Base-by-base conservation (phyloP, 2,329 filamentous ascomycete species). In the Ramularia collo-cygni region DNA sequence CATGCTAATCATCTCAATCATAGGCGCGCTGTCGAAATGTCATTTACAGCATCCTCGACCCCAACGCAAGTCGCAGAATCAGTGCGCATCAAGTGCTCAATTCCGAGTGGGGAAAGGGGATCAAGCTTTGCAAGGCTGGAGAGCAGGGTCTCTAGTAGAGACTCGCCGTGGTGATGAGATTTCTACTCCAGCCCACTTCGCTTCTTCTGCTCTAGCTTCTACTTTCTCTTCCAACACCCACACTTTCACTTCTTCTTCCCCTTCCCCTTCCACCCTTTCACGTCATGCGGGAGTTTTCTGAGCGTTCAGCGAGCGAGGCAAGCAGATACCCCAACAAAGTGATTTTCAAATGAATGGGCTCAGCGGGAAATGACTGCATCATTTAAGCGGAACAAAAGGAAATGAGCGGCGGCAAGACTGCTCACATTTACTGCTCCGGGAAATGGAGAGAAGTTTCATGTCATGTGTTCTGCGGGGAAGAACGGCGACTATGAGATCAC, bases 41-140 rank as follows among this genome's bases (percentile, higher is more conserved):
- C 57, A 95, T 98, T 61, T 98, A 98, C 68, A 96, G 89, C 15
- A 95, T 98, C 50, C 76, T 98, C 32, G 92, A 98, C 60, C 92
- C 92, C 19, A 95, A 95, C 62, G 88, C 92, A 17, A 78, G 78
- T 42, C 83, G 92, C 50, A 86, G 92, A 54, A 90, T 98, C 61
- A 95, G 88, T 19, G 90, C 92, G 43, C 90, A 89, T 28, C 92
- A 98, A 68, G 87, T 96, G 42, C 79, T 98, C 57, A 95, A 95
- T 66, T 96, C 90, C 4, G 92, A 98, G 70, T 98, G 92, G 92
- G 88, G 92, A 53, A 85, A 92, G 54, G 90, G 95, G 65, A 95
- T 96, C 66, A 94, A 89, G 68, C 76, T 96, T 42, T 98, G 92
- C 71, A 92, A 89, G 66, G 90, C 92, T 46, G 92, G 90, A 53